Evolutionary conservation across 2,329 filamentous ascomycete species (phyloP), one percentile per base, ranked within the genome.

Genomic region (Aspergillus eucalypticola): DNA sequence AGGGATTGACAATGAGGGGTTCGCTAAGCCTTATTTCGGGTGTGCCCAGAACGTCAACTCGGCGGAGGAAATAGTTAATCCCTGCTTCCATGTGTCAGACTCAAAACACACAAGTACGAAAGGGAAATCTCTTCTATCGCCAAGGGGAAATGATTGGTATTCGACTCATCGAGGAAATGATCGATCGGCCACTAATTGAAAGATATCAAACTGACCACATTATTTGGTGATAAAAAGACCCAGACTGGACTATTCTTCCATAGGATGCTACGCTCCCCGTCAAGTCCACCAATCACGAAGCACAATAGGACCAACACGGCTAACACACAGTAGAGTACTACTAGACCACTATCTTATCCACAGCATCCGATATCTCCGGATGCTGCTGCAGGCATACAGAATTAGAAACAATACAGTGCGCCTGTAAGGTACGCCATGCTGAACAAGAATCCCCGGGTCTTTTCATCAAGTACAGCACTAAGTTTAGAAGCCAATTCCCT

Each of bases 1-100:
- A 32, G 21, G 46, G 46, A 50, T 50, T 50, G n/a, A 32, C 46
- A 35, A 19, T 21, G 25, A 29, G 39, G 56, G 60, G 48, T 41
- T 35, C 42, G 46, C 46, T 59, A 52, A 61, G 60, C 56, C 60
- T 51, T 61, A 61, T 41, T 58, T 19, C 23, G 25, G 19, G 19
- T 13, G 46, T 39, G 42, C 15, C 54, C 42, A 49, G 19, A 46
- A 46, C 41, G 52, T 50, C 35, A 52, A 48, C 42, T 44, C 44
- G 11, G 19, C 29, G 42, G 32, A 54, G 32, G 19, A 19, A 29
- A 29, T 48, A 23, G 2, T 27, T 27, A 27, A 59, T 61, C 57
- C 57, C 54, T 62, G 53, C 44, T 38, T 13, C 60, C 60, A 62
- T 62, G 60, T 62, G 56, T 49, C 46, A 19, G 21, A 27, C 21